Conservation (phyloP, 768 basidiomycete species). For the Gymnopilus dilepis region DNA sequence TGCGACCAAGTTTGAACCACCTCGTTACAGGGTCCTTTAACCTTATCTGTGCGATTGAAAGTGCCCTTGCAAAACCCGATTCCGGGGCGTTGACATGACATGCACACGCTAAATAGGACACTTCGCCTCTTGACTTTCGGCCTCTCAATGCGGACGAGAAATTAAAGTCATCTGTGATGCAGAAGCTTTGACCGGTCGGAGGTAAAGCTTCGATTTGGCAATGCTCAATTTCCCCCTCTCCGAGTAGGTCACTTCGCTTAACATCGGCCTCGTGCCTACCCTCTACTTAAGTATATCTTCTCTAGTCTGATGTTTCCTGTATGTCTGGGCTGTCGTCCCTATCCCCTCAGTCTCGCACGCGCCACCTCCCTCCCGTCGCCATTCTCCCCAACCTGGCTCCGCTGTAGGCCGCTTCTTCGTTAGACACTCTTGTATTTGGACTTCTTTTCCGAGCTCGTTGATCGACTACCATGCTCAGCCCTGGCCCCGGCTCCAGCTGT, state of each 20-base stretch:
- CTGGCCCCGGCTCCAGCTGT: slow-evolving; percentile 69
- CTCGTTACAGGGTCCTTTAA: slow-evolving; percentile 32
- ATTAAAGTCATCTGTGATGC: slow-evolving; percentile 31
- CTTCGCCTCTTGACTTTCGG: slow-evolving; percentile 32
- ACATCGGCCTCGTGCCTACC: slow-evolving; percentile 45
- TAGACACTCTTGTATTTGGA: slow-evolving; percentile 29
- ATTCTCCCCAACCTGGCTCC: slow-evolving; percentile 23
- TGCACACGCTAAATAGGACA: slow-evolving; percentile 26
- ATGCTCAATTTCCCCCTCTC: slow-evolving; percentile 33
- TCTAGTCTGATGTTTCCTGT: slow-evolving; percentile 35
- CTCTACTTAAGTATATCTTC: slow-evolving; percentile 41
- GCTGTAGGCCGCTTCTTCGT: slow-evolving; percentile 16
- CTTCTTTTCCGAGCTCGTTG: slow-evolving; percentile 34
- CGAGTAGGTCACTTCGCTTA: slow-evolving; percentile 42
- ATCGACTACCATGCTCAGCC: slow-evolving; percentile 60
- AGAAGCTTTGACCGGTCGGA: slow-evolving; percentile 37
- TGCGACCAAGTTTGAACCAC: slow-evolving; percentile 10
- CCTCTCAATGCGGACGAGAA: slow-evolving; percentile 28
- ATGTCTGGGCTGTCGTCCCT: slow-evolving; percentile 44
- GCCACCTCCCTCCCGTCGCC: slow-evolving; percentile 15
- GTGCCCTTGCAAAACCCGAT: slow-evolving; percentile 20
- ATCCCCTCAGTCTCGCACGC: slow-evolving; percentile 28
- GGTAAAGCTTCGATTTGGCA: slow-evolving; percentile 38
- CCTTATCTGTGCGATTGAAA: slow-evolving; percentile 30
- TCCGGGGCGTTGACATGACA: slow-evolving; percentile 19